phyloP scores from a whole-genome alignment of 2,329 filamentous ascomycete genomes.

The Claviceps paspali region DNA sequence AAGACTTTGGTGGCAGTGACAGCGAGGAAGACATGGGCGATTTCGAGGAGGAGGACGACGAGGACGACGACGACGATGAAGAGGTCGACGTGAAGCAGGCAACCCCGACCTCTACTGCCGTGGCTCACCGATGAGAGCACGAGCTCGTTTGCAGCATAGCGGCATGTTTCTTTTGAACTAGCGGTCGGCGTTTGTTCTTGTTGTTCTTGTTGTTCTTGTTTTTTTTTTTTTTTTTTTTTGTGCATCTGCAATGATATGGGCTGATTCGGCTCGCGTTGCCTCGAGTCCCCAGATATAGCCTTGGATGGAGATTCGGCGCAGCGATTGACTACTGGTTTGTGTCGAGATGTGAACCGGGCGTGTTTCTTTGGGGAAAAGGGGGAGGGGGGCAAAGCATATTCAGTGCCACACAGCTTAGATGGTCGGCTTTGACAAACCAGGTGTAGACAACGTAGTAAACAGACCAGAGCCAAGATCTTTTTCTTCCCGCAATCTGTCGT shows the following conservation, averaged over 20 bases:
- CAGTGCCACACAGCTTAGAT: too few species aligned
- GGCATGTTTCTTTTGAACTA: slow-evolving; percentile 1
- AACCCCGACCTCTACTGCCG: background rate
- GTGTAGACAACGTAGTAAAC: background rate
- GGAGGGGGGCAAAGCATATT: too few species aligned
- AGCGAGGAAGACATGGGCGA: slow-evolving; percentile 48
- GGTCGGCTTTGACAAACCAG: background rate
- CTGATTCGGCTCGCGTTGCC: background rate
- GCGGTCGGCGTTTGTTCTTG: background rate
- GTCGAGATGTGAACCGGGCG: too few species aligned
- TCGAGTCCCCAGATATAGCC: background rate
- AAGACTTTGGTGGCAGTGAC: slow-evolving; percentile 65
- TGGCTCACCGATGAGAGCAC: background rate
- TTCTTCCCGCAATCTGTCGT: too few species aligned
- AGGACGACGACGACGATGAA: slow-evolving; percentile 11
- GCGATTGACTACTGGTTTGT: background rate
- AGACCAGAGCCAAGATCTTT: too few species aligned
- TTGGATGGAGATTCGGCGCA: background rate
- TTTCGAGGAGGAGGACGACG: slow-evolving; percentile 41
- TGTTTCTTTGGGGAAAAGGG: too few species aligned
- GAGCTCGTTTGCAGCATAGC: slow-evolving; percentile 5
- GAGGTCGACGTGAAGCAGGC: background rate
- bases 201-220: background rate
- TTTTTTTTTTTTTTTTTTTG: slow-evolving; percentile 1
- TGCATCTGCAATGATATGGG: background rate